phyloP scores from a whole-genome alignment of 257 asterid genomes.

The Primulina eburnea region DNA sequence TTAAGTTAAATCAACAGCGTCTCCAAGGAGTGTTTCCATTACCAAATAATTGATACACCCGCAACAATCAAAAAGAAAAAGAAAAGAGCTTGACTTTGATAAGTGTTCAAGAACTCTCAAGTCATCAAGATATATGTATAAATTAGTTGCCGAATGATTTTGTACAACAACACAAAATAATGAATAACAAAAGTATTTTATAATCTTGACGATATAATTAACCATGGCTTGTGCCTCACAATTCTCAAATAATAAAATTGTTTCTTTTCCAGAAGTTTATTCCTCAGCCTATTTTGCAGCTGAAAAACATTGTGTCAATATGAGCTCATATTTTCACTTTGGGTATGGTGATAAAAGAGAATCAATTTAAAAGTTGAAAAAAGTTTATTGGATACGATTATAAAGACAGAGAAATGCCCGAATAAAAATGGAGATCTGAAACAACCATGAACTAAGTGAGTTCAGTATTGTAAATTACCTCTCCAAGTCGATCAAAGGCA shows the following conservation, averaged over 20 bases:
- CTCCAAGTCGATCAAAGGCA: slow-evolving; percentile 95
- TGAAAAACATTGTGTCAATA: neutral
- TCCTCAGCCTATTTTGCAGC: slow-evolving; percentile 11
- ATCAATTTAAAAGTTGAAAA: no score
- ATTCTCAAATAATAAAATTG: neutral
- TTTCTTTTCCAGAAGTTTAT: neutral
- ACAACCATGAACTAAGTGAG: neutral
- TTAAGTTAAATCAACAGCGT: slow-evolving; percentile 1
- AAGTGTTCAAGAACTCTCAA: neutral
- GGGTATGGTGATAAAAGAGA: slow-evolving; percentile 16
- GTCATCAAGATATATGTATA: slow-evolving; percentile 6
- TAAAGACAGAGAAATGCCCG: neutral
- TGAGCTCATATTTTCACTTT: slow-evolving; percentile 4
- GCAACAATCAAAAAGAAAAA: neutral
- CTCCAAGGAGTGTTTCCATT: slow-evolving; percentile 21
- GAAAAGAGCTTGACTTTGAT: slow-evolving; percentile 9
- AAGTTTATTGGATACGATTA: neutral
- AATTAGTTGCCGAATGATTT: slow-evolving; percentile 1
- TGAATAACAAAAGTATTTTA: slow-evolving; percentile 10
- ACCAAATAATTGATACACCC: slow-evolving; percentile 4
- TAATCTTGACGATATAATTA: slow-evolving; percentile 18
- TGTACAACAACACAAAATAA: slow-evolving; percentile 11
- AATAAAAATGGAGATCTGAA: neutral
- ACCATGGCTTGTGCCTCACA: slow-evolving; percentile 4
- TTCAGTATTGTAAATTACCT: slow-evolving; percentile 45